Evolutionary conservation across 352 stramenopile genomes (phyloP).

Genomic region (Phytophthora melonis): DNA sequence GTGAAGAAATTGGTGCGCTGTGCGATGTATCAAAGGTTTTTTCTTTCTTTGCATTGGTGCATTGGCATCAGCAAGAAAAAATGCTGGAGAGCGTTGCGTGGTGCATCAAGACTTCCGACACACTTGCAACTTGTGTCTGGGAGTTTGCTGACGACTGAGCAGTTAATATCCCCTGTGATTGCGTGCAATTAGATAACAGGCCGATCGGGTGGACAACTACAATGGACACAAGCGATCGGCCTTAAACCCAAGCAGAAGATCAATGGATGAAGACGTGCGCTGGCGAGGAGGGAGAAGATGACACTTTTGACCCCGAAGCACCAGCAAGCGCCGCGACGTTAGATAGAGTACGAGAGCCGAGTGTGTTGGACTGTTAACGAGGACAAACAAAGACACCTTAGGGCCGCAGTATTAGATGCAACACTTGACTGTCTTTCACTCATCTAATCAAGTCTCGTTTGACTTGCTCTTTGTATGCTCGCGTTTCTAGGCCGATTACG

Average conservation of each 20-base stretch:
- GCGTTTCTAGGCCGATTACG: constrained; percentile 33
- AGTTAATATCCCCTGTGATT: constrained; percentile 76
- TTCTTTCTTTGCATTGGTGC: constrained; percentile 18
- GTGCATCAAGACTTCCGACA: constrained; percentile 13
- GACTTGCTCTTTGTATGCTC: constrained; percentile 65
- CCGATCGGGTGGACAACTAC: constrained; percentile 13
- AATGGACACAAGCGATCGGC: constrained; percentile 22
- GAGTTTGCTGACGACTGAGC: constrained; percentile 74
- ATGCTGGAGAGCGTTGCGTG: constrained; percentile 15
- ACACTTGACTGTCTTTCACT: not conserved
- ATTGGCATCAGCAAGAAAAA: constrained; percentile 1
- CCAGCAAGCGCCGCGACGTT: constrained; percentile 21
- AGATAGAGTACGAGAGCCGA: constrained; percentile 35
- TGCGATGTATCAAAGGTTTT: not conserved
- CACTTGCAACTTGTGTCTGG: not conserved
- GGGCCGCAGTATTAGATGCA: not conserved
- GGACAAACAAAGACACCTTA: constrained; percentile 22
- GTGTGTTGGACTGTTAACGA: constrained; percentile 24
- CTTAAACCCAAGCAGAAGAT: constrained; percentile 29
- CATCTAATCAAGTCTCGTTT: constrained; percentile 5
- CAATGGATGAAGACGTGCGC: constrained; percentile 2
- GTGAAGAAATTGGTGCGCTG: constrained; percentile 10
- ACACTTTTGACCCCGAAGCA: constrained; percentile 10
- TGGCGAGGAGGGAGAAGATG: constrained; percentile 3
- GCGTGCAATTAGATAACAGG: constrained; percentile 70